Evolutionary conservation across 2,329 filamentous ascomycete species (phyloP), one percentile per base, ranked within the genome.

Genomic region (Tolypocladium paradoxum): DNA sequence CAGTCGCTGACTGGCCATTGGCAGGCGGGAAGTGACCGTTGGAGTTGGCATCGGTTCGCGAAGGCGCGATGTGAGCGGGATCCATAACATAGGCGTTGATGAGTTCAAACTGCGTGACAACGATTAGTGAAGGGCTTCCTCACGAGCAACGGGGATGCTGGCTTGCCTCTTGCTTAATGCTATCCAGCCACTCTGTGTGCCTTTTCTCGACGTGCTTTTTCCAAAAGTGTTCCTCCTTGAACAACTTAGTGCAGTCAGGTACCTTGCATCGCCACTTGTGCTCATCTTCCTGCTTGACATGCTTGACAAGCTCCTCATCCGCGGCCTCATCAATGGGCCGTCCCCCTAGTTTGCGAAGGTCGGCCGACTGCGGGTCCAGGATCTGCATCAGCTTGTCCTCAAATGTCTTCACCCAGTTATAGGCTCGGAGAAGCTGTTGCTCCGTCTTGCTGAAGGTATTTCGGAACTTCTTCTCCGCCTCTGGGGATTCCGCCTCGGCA

Each of bases 331-430:
- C 90, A 0, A 90, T 74, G 2, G 87, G 82, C 65, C 90, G 91
- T 20, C 93, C 93, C 49, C 95, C 93, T 29, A 97, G 80, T 72
- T 96, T 97, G 67, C 84, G 84, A 43, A 97, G 76, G 64, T 97
- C 90, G 27, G 88, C 87, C 49, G 85, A 84, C 52, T 93, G 88
- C 0, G 93, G 93, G 60, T 97, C 92, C 16, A 99, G 77, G 48
- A 97, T 87, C 67, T 96, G 91, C 66, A 89, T 76, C 50, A 99
- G 79, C 73, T 99, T 99, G 65, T 99, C 93, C 66, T 99, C 93
- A 63, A 96, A 99, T 0, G 93, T 97, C 74, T 88, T 95, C 55
- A 99, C 95, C 93, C 95, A 99, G 65, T 97, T 99, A 73, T 90
- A 97, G 0, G 93, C 93, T 54, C 91, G 86, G 64, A 95, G 88